Base-by-base conservation (phyloP, 1,139 yeast species). In the Magnusiomyces magnusii region DNA sequence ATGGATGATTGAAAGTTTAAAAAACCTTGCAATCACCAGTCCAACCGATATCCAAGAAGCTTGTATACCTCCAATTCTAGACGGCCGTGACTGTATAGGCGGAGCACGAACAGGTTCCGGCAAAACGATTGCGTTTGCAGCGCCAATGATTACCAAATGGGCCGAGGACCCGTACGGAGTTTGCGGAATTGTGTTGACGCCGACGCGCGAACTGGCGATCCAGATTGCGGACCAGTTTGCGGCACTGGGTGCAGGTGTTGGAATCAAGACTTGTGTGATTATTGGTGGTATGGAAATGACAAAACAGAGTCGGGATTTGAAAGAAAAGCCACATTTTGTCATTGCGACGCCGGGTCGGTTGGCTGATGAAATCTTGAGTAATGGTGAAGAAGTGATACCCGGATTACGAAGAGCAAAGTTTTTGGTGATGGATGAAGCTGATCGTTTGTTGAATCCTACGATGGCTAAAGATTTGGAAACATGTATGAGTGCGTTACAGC, bases 21-120 rank as follows among this genome's bases (percentile, higher is more conserved):
- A 76, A 0, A 83, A 95, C 24, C 90, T 93, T 95, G 85, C 86
- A 63, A 93, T 93, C 56, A 77, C 80, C 49, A 78, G 80, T 5
- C 99, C 99, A 1, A 89, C 98, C 0, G 82, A 84, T 34, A 92
- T 93, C 75, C 99, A 93, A 71, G 69, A 78, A 3, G 91, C 91
- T 1, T 91, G 97, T 71, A 93, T 93, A 55, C 98, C 98, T 0
- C 82, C 86, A 61, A 88, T 93, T 61, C 71, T 93, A 53, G 78
- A 77, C 44, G 97, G 95, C 10, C 82, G 85, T 65, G 97, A 92
- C 72, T 92, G 97, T 72, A 93, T 93, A 56, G 99, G 99, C 57
- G 99, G 99, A 47, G 99, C 99, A 51, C 88, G 88, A 72, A 93
- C 99, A 0, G 99, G 99, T 75, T 86, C 95, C 39, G 99, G 99